Evolutionary conservation across 805 yeast genomes (phyloP).

Genomic region (Pichia cabralensis): DNA sequence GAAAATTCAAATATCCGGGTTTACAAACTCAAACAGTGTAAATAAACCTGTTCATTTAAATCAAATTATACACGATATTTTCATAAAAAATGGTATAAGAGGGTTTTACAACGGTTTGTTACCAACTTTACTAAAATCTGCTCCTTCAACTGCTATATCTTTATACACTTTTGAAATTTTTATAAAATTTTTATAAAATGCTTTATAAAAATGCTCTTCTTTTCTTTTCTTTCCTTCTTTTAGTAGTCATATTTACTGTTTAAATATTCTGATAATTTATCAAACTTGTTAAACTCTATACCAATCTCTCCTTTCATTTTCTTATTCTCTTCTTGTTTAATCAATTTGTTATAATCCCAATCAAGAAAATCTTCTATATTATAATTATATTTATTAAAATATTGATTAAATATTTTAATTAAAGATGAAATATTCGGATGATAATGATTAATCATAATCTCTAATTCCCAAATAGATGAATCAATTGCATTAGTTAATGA

Average conservation of each 20-base stretch:
- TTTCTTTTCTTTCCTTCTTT: too few relatives aligned
- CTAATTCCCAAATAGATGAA: constrained; percentile 89
- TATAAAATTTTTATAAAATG: constrained; percentile 7
- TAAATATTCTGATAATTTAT: too few relatives aligned
- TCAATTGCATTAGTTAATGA: constrained; percentile 66
- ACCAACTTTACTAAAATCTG: constrained; percentile 64
- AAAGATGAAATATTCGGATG: constrained; percentile 93
- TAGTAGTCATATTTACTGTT: too few relatives aligned
- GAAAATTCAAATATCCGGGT: constrained; percentile 73
- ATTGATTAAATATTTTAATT: constrained; percentile 82
- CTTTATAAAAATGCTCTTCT: too few relatives aligned
- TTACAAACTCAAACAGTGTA: too few relatives aligned
- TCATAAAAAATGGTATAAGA: constrained; percentile 44
- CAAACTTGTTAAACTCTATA: constrained; percentile 59
- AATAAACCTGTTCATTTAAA: constrained; percentile 11
- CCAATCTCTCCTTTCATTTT: constrained; percentile 65
- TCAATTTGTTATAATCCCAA: constrained; percentile 66
- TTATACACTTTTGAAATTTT: constrained; percentile 26
- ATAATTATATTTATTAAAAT: constrained; percentile 78
- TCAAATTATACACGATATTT: constrained; percentile 29
- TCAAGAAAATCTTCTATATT: constrained; percentile 91
- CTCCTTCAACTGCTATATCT: constrained; percentile 52
- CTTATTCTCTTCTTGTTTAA: constrained; percentile 56
- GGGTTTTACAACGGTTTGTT: constrained; percentile 72
- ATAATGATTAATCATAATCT: constrained; percentile 64